These are phyloP conservation scores for Lophiostoma macrostomum DNA, from an alignment of 495 filamentous ascomycete species.

Conservation along the genomic window DNA sequence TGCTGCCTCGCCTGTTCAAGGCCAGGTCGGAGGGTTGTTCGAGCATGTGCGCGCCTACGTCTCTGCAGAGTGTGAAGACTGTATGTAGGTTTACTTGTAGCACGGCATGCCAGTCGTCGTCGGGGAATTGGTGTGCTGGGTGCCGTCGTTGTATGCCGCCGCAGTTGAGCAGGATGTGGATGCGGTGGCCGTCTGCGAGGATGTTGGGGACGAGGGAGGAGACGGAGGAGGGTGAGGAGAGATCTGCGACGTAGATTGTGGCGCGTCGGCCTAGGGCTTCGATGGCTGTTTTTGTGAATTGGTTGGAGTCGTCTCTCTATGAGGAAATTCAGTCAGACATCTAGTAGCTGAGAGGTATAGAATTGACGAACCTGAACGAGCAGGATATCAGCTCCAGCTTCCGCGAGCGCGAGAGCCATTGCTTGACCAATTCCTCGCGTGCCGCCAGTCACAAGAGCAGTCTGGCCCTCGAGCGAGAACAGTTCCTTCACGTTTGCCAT, in stretches of 20 bases:
- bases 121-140: slow-evolving; percentile 72
- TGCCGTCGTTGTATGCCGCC: slow-evolving; percentile 83
- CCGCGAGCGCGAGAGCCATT: slow-evolving; percentile 76
- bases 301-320: slow-evolving; percentile 67
- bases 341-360: background rate
- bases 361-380: slow-evolving; percentile 51
- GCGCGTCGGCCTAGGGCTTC: slow-evolving; percentile 64
- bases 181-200: slow-evolving; percentile 56
- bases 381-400: slow-evolving; percentile 80
- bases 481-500: slow-evolving; percentile 42
- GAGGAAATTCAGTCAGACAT: slow-evolving; percentile 9
- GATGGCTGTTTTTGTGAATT: slow-evolving; percentile 60
- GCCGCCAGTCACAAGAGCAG: slow-evolving; percentile 81
- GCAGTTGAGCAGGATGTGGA: slow-evolving; percentile 76
- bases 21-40: slow-evolving; percentile 51
- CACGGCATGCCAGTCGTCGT: slow-evolving; percentile 79
- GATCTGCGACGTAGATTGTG: slow-evolving; percentile 68
- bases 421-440: slow-evolving; percentile 84
- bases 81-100: slow-evolving; percentile 80
- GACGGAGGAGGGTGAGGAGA: slow-evolving; percentile 61
- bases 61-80: slow-evolving; percentile 79
- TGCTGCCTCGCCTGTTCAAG: slow-evolving; percentile 61
- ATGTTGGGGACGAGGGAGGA: slow-evolving; percentile 59
- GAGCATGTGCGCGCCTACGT: slow-evolving; percentile 83
- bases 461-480: slow-evolving; percentile 56